phyloP scores from a whole-genome alignment of 768 basidiomycete genomes.

The Mycena floridula region DNA sequence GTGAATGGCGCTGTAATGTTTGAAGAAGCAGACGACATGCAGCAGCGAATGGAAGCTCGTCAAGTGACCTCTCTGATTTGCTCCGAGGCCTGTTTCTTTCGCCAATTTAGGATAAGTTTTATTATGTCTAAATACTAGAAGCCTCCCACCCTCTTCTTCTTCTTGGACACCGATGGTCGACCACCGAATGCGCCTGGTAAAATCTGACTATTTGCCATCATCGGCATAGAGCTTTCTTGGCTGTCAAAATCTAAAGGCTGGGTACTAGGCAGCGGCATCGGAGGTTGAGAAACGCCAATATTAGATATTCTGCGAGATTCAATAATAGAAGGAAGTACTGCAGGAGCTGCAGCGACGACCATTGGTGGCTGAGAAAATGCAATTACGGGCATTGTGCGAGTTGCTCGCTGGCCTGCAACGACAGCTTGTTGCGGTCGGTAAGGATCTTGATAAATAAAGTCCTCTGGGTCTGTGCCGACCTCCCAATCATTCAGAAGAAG shows the following conservation, averaged over 20 bases:
- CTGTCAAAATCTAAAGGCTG: conserved; percentile 1
- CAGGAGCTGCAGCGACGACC: background rate
- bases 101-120: conserved; percentile 3
- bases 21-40: no score
- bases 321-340: background rate
- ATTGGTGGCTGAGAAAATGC: conserved; percentile 1
- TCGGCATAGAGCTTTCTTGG: conserved; percentile 27
- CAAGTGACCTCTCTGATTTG: no score
- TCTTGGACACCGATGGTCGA: conserved; percentile 41
- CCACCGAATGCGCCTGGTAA: conserved; percentile 70
- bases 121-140: conserved; percentile 37
- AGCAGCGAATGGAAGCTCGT: background rate
- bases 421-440: conserved; percentile 28
- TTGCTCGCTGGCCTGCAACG: background rate
- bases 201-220: conserved; percentile 60
- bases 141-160: conserved; percentile 71
- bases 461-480: conserved; percentile 41
- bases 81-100: conserved; percentile 2
- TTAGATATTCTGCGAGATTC: background rate
- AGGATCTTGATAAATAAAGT: conserved; percentile 49
- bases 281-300: background rate
- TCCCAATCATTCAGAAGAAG: conserved; percentile 68
- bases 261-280: no score
- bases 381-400: background rate
- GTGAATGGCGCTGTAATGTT: no score